Conservation (phyloP, 768 basidiomycete genomes). For the Tylopilus rubrobrunneus region DNA sequence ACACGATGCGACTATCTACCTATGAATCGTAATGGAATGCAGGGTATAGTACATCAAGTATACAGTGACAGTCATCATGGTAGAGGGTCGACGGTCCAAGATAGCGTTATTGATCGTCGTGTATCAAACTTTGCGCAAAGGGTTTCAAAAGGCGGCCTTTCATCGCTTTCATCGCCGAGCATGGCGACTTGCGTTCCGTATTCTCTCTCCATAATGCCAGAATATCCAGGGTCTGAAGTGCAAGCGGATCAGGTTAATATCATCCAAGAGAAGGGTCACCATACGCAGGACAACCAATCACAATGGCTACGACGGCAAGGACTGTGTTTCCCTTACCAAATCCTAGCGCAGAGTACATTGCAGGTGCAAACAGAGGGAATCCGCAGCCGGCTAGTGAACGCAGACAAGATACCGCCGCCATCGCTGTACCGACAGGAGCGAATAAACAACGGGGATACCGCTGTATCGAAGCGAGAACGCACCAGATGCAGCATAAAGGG, state of each 20-base stretch:
- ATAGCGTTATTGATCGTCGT: neutral
- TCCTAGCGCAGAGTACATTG: conserved; percentile 62
- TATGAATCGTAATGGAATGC: too few species aligned
- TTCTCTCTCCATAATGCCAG: conserved; percentile 45
- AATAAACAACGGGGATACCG: neutral
- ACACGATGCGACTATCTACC: too few species aligned
- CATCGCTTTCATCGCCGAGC: conserved; percentile 19
- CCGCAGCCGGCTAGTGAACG: conserved; percentile 68
- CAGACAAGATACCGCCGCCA: conserved; percentile 61
- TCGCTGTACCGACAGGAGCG: conserved; percentile 34
- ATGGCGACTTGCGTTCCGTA: conserved; percentile 47
- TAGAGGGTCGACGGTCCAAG: too few species aligned
- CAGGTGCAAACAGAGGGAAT: conserved; percentile 75
- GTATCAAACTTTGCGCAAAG: neutral
- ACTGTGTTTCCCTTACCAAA: conserved; percentile 69
- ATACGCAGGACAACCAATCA: conserved; percentile 54
- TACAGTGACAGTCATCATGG: too few species aligned
- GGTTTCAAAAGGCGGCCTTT: neutral
- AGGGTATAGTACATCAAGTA: too few species aligned
- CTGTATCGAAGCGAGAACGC: conserved; percentile 6
- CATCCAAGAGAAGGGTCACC: neutral
- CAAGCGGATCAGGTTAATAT: conserved; percentile 28
- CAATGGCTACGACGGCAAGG: conserved; percentile 54
- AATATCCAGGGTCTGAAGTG: conserved; percentile 39
- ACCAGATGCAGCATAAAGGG: conserved; percentile 67